Conservation (phyloP, 2,329 filamentous ascomycete genomes). For the Aspergillus transmontanensis region DNA sequence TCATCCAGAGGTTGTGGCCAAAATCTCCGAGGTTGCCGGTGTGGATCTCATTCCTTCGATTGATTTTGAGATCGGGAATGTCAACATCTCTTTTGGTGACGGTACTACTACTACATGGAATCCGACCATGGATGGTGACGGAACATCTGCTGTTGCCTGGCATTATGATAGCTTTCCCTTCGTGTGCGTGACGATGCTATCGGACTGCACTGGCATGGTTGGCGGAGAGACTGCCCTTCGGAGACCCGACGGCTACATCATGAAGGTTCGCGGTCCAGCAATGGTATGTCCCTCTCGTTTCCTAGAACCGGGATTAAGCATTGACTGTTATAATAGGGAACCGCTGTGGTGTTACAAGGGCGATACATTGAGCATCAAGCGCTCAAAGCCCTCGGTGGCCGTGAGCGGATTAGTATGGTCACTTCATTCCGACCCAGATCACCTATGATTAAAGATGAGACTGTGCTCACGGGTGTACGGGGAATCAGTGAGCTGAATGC, state of each 20-base stretch:
- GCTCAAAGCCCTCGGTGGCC: conserved; percentile 1
- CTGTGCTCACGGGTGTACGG: not conserved
- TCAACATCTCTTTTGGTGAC: conserved; percentile 54
- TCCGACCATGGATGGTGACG: not conserved
- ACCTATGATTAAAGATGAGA: not conserved
- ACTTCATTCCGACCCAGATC: not conserved
- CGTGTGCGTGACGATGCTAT: conserved; percentile 67
- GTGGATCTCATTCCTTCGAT: conserved; percentile 60
- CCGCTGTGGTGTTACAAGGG: conserved; percentile 3
- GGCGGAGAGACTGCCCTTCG: conserved; percentile 57
- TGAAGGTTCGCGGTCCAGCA: conserved; percentile 2
- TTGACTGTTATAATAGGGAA: not conserved
- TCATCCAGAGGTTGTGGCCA: conserved; percentile 54
- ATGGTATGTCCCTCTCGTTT: not conserved
- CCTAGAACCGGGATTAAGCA: not conserved
- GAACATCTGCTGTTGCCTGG: conserved; percentile 5
- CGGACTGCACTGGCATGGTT: conserved; percentile 62
- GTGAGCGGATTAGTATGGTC: conserved; percentile 7
- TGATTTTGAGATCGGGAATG: conserved; percentile 62
- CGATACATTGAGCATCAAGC: conserved; percentile 8
- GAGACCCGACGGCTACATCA: not conserved
- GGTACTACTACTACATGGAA: not conserved
- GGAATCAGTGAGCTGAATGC: not conserved
- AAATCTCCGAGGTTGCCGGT: conserved; percentile 59
- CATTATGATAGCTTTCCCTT: conserved; percentile 62